Conservation (phyloP, 352 stramenopile genomes). For the Blastocystis sp. region DNA sequence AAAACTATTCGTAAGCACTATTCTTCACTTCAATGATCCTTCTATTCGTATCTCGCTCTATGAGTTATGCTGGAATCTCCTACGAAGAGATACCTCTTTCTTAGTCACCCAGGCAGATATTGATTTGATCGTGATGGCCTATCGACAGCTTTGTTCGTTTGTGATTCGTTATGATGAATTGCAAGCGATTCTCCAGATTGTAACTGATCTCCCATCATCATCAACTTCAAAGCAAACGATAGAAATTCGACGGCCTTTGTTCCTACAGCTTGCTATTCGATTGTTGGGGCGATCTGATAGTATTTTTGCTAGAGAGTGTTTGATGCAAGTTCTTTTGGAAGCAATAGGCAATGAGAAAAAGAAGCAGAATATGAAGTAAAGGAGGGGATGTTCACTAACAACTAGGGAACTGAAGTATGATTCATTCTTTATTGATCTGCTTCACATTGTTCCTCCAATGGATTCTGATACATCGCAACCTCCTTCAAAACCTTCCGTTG, state of each 20-base stretch:
- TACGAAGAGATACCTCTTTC: background rate
- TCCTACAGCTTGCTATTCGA: background rate
- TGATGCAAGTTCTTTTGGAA: background rate
- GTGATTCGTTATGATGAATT: background rate
- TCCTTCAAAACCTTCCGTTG: background rate
- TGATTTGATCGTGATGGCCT: background rate
- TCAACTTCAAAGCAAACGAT: background rate
- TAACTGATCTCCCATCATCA: background rate
- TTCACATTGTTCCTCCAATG: background rate
- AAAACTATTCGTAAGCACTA: background rate
- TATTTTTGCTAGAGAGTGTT: background rate
- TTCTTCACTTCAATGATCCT: background rate
- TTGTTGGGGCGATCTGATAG: background rate
- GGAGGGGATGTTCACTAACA: background rate
- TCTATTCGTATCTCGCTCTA: background rate
- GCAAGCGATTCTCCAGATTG: background rate
- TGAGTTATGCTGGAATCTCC: background rate
- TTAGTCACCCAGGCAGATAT: background rate
- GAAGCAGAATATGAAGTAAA: slow-evolving; percentile 18
- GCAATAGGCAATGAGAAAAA: background rate
- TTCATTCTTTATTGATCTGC: background rate
- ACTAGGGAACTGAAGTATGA: background rate
- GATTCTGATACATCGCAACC: background rate
- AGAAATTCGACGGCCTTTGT: background rate
- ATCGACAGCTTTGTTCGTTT: background rate